These are phyloP conservation scores for Hamamelis virginiana DNA, from an alignment of 164 flowering plant species.

Conservation along the genomic window DNA sequence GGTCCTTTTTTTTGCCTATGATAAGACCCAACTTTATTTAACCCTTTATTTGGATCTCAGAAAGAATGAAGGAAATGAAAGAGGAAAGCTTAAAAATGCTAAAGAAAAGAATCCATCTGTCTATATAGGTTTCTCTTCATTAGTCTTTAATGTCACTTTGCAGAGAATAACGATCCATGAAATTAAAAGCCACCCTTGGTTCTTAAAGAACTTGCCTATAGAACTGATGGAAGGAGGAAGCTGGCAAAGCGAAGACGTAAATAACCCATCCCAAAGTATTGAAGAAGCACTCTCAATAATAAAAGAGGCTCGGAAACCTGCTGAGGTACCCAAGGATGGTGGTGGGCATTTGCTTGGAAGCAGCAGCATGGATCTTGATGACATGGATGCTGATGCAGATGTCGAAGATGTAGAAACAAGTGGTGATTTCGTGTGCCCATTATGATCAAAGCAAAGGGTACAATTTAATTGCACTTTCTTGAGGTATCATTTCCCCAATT, in stretches of 20 bases:
- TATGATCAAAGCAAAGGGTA: slow-evolving; percentile 20
- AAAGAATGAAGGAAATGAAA: too few species aligned
- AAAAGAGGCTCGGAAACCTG: slow-evolving; percentile 42
- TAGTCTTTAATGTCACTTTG: slow-evolving; percentile 6
- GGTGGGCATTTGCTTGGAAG: slow-evolving; percentile 25
- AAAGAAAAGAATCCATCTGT: too few species aligned
- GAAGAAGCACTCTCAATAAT: slow-evolving; percentile 45
- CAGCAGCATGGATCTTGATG: slow-evolving; percentile 56
- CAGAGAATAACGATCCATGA: slow-evolving; percentile 83
- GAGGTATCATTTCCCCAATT: neutral
- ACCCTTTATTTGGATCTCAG: too few species aligned
- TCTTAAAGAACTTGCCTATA: slow-evolving; percentile 65
- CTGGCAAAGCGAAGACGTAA: slow-evolving; percentile 31
- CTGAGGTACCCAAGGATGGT: slow-evolving; percentile 6
- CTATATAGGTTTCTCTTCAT: neutral
- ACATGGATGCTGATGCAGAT: slow-evolving; percentile 45
- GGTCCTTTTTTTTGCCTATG: neutral
- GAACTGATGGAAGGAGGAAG: slow-evolving; percentile 56
- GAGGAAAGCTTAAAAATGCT: too few species aligned
- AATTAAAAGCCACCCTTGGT: slow-evolving; percentile 77
- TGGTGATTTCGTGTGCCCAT: slow-evolving; percentile 47
- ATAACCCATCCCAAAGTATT: slow-evolving; percentile 37
- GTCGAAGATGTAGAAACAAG: slow-evolving; percentile 42
- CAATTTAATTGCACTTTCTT: neutral
- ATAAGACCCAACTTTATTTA: too few species aligned